Percentiles rank a stretch among this genome's conserved stretches.
Evolutionary conservation across 1,284 basidiomycete genomes (phyloP).

Genomic region (Heterobasidion occidentale): DNA sequence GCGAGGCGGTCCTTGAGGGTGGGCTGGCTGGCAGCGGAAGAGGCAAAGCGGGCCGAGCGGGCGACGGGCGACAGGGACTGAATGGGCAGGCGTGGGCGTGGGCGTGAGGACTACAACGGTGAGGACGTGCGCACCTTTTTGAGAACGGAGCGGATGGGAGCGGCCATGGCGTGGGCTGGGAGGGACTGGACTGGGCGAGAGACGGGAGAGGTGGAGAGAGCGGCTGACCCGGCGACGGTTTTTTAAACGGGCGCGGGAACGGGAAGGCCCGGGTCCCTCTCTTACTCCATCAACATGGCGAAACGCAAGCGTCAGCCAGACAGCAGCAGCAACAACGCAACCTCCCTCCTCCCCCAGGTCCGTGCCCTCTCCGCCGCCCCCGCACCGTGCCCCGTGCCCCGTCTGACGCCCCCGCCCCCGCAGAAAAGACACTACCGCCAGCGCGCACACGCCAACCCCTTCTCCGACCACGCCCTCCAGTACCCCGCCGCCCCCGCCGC

Average conservation of each 20-base stretch:
- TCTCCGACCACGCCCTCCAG: conserved; percentile 89
- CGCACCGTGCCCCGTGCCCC: background rate
- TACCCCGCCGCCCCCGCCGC: conserved; percentile 79
- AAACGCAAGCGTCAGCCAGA: conserved; percentile 36
- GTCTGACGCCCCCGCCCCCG: background rate
- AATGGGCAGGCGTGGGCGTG: background rate
- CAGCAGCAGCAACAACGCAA: conserved; percentile 3
- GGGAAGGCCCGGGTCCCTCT: background rate
- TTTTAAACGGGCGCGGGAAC: background rate
- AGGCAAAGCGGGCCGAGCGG: conserved; percentile 51
- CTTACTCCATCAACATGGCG: conserved; percentile 22
- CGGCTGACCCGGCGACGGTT: background rate
- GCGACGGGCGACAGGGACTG: conserved; percentile 23
- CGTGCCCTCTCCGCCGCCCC: conserved; percentile 2
- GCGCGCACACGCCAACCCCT: conserved; percentile 96
- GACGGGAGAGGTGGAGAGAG: background rate
- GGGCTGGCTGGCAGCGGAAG: conserved; percentile 59
- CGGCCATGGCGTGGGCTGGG: background rate
- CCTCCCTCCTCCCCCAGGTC: conserved; percentile 25
- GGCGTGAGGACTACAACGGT: background rate
- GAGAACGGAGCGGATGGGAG: background rate
- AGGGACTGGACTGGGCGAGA: background rate
- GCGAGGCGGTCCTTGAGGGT: conserved; percentile 87
- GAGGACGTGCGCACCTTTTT: conserved; percentile 1
- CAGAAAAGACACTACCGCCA: conserved; percentile 97